A percentile compares a stretch with the other conserved stretches of the same genome.
Evolutionary conservation across 352 stramenopile species (phyloP).

Genomic region (Pythium grandisporangium): DNA sequence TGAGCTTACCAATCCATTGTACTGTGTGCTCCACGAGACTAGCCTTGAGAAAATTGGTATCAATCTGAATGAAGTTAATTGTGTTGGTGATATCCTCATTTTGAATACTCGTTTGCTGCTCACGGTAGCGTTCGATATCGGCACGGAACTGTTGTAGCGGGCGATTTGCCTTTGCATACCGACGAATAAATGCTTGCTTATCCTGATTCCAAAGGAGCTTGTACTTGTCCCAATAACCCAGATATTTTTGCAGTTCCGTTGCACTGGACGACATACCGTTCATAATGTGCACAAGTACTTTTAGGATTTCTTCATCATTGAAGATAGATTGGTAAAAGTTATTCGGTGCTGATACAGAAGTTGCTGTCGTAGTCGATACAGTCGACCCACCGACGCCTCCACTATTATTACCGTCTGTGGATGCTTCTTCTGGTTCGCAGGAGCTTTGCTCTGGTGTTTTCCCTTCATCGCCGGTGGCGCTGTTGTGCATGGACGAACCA

Average conservation of each 20-base stretch:
- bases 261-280: constrained; percentile 92
- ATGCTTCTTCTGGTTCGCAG: constrained; percentile 3
- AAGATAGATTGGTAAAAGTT: constrained; percentile 93
- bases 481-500: not conserved
- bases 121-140: constrained; percentile 88
- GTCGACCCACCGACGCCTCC: not conserved
- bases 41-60: constrained; percentile 90
- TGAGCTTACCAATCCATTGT: constrained; percentile 91
- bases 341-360: constrained; percentile 11
- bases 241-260: constrained; percentile 92
- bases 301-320: constrained; percentile 94
- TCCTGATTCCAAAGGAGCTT: constrained; percentile 91
- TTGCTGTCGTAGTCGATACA: not conserved
- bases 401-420: not conserved
- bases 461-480: constrained; percentile 1
- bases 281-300: constrained; percentile 94
- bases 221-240: constrained; percentile 94
- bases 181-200: constrained; percentile 92
- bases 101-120: constrained; percentile 88
- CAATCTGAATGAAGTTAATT: constrained; percentile 95
- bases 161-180: constrained; percentile 94
- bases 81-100: constrained; percentile 89
- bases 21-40: constrained; percentile 89
- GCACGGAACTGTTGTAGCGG: constrained; percentile 88
- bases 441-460: too few relatives aligned